Conservation (phyloP, 805 yeast species). For the Lipomyces yamanashiensis region DNA sequence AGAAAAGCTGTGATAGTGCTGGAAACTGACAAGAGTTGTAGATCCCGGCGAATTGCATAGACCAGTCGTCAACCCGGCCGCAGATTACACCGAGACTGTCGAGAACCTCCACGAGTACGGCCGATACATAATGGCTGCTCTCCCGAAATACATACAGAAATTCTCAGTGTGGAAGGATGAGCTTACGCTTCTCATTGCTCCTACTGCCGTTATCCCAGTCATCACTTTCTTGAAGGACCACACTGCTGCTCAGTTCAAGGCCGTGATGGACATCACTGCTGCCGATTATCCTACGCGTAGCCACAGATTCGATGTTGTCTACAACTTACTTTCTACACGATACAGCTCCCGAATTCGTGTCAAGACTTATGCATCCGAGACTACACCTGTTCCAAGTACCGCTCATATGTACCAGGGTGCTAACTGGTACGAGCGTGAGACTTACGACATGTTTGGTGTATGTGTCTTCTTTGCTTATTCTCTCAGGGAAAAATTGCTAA, state of each 20-base stretch:
- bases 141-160: conserved; percentile 83
- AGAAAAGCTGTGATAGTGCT: not conserved
- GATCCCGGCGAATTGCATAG: conserved; percentile 46
- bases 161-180: conserved; percentile 92
- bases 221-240: conserved; percentile 73
- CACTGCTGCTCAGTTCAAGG: conserved; percentile 78
- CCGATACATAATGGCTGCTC: conserved; percentile 70
- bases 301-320: conserved; percentile 85
- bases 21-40: conserved; percentile 12
- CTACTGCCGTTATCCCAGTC: conserved; percentile 74
- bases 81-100: conserved; percentile 60
- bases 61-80: conserved; percentile 77
- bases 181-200: conserved; percentile 74
- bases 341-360: conserved; percentile 86
- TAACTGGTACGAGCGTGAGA: conserved; percentile 90
- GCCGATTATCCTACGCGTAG: conserved; percentile 84
- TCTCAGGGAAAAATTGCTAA: no score
- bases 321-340: conserved; percentile 77
- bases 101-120: conserved; percentile 56
- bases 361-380: conserved; percentile 85
- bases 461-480: conserved; percentile 5
- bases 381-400: conserved; percentile 78
- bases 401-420: conserved; percentile 77
- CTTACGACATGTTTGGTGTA: conserved; percentile 81
- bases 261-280: conserved; percentile 80